These are phyloP conservation scores for Pterulicium gracile DNA, from an alignment of 1,284 basidiomycete genomes.

Conservation along the genomic window DNA sequence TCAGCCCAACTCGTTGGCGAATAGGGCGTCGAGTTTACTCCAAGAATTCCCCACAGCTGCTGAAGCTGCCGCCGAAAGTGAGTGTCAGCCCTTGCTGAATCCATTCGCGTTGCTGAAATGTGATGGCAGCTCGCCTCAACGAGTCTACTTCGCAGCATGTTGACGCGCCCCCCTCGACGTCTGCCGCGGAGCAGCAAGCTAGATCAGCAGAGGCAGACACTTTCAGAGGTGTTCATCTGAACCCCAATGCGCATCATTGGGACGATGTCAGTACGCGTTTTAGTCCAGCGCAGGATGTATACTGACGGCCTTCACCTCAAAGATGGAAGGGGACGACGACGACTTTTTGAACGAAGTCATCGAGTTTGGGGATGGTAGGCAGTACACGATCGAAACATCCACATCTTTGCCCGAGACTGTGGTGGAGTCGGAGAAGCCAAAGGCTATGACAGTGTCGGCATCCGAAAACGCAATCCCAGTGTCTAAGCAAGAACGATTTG, in stretches of 20 bases:
- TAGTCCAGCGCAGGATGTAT: conserved; percentile 7
- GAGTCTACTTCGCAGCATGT: conserved; percentile 8
- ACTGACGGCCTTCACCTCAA: conserved; percentile 5
- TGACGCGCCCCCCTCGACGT: conserved; percentile 24
- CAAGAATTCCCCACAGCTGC: conserved; percentile 87
- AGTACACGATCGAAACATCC: conserved; percentile 66
- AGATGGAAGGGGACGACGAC: conserved; percentile 88
- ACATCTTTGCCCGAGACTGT: conserved; percentile 21
- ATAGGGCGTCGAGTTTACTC: conserved; percentile 28
- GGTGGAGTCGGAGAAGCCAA: conserved; percentile 11
- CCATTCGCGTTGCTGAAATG: neutral
- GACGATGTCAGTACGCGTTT: conserved; percentile 64
- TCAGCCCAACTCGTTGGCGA: conserved; percentile 19
- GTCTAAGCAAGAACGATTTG: conserved; percentile 70
- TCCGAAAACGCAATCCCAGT: conserved; percentile 27
- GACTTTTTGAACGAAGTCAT: conserved; percentile 84
- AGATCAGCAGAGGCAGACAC: conserved; percentile 75
- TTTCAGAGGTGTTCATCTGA: conserved; percentile 83
- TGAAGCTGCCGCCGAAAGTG: conserved; percentile 79
- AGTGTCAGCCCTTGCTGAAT: conserved; percentile 14
- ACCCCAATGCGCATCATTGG: conserved; percentile 92
- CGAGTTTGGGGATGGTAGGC: conserved; percentile 86
- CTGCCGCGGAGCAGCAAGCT: conserved; percentile 45
- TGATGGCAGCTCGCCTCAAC: neutral
- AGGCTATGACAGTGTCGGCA: conserved; percentile 11